Base-by-base conservation (phyloP, 2,329 filamentous ascomycete genomes). In the Pseudogymnoascus pannorum region DNA sequence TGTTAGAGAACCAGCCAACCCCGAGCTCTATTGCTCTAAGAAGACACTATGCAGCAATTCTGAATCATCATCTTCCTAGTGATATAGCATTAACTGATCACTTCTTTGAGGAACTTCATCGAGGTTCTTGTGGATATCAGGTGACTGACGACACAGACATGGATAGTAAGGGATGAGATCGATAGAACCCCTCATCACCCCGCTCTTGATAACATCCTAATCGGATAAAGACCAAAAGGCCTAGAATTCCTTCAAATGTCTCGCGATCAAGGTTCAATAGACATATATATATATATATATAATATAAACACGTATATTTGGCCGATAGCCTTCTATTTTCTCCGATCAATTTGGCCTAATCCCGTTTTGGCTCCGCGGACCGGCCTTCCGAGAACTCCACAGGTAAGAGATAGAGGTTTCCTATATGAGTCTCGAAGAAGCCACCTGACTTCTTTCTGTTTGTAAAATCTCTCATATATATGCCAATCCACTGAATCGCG, bases 121-220 rank as follows among this genome's bases (percentile, higher is more conserved):
- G 40, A 24, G 14, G 14, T 16, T n/a, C 12, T 31, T 14, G n/a
- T 12, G n/a, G 2, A 18, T 11, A 29, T 54, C 48, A 54, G 24
- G 26, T 54, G 48, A 54, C 26, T 14, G 9, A 54, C 16, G n/a
- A 7, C 2, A 20, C 24, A 29, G 12, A 51, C n/a, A 31, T 31
- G n/a, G 4, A 31, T 31, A 18, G 4, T n/a, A 18, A 54, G 24
- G 48, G 48, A 31, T 54, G 31, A 18, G 48, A 54, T 54, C 16
- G 9, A 26, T 51, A 7, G 24, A 54, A 54, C 48, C 48, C 44
- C 44, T 54, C 44, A 54, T 54, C 44, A 54, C 44, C 44, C 44
- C 48, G 48, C 48, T 54, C 44, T 54, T 20, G 26, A 54, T 54
- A 54, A 54, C 48, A 54, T 54, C 48, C 48, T 54, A 54, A 54